These are phyloP conservation scores for Cladorrhinum sp. DNA, from an alignment of 2,329 filamentous ascomycete genomes.

Conservation along the genomic window DNA sequence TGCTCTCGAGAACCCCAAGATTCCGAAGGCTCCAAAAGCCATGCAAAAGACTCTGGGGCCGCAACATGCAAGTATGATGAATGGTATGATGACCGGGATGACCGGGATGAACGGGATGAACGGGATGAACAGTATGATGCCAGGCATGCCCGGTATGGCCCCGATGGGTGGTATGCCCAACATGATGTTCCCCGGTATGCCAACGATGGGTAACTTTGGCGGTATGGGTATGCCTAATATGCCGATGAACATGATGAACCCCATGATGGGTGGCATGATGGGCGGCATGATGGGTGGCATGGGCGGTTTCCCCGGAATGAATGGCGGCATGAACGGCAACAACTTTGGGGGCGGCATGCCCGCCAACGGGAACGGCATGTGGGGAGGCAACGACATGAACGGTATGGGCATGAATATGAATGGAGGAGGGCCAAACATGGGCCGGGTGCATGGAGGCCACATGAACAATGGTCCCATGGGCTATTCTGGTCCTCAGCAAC, in stretches of 20 bases:
- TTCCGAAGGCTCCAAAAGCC: constrained; percentile 63
- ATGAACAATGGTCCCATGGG: constrained; percentile 34
- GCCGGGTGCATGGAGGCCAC: constrained; percentile 16
- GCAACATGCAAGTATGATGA: constrained; percentile 38
- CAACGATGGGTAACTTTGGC: constrained; percentile 46
- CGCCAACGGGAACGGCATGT: constrained; percentile 14
- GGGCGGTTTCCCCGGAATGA: constrained; percentile 34
- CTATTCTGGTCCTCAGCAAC: constrained; percentile 29
- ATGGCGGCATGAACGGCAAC: constrained; percentile 38
- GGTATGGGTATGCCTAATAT: constrained; percentile 41
- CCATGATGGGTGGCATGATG: constrained; percentile 35
- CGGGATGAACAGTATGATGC: constrained; percentile 41
- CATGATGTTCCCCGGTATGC: constrained; percentile 31
- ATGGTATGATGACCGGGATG: constrained; percentile 43
- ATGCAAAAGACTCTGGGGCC: constrained; percentile 53
- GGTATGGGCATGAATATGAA: constrained; percentile 38
- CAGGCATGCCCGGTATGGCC: constrained; percentile 30
- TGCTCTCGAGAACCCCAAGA: constrained; percentile 59
- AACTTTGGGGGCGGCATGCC: constrained; percentile 8
- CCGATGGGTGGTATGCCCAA: constrained; percentile 28
- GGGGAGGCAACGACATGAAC: constrained; percentile 27
- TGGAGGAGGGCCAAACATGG: constrained; percentile 20
- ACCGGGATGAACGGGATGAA: constrained; percentile 45
- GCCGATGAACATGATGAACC: constrained; percentile 35
- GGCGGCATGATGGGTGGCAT: constrained; percentile 29